phyloP scores from a whole-genome alignment of 2,329 filamentous ascomycete genomes.

The Ophiostoma australiae region DNA sequence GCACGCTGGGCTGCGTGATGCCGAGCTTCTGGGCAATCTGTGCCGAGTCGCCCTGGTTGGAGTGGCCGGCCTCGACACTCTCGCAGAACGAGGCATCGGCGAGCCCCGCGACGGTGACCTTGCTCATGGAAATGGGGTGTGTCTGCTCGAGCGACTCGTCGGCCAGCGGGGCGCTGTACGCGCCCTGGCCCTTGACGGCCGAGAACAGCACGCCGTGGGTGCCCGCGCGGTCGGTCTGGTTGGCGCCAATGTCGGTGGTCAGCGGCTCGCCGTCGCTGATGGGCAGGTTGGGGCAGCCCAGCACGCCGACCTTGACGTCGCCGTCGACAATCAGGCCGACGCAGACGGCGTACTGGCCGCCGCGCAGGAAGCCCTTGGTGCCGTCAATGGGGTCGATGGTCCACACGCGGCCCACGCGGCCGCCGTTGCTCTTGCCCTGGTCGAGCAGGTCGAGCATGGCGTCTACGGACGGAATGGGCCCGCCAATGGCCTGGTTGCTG shows the following conservation, averaged over 20 bases:
- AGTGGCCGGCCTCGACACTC: slow-evolving; percentile 90
- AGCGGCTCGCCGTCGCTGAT: slow-evolving; percentile 72
- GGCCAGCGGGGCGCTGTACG: slow-evolving; percentile 69
- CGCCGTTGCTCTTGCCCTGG: slow-evolving; percentile 64
- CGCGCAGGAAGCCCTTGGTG: slow-evolving; percentile 93
- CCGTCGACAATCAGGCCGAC: slow-evolving; percentile 88
- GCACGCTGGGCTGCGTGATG: slow-evolving; percentile 82
- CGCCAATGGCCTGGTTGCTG: slow-evolving; percentile 58
- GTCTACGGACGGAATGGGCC: slow-evolving; percentile 54
- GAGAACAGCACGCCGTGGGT: slow-evolving; percentile 85
- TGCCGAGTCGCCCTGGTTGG: slow-evolving; percentile 80
- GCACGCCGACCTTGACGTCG: slow-evolving; percentile 86
- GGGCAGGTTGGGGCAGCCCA: slow-evolving; percentile 93
- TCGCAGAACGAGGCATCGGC: slow-evolving; percentile 88
- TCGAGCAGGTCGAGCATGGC: slow-evolving; percentile 60
- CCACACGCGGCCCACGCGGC: slow-evolving; percentile 77
- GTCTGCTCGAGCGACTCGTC: slow-evolving; percentile 47
- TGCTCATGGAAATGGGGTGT: slow-evolving; percentile 73
- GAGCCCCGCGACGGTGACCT: slow-evolving; percentile 52
- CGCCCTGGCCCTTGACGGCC: slow-evolving; percentile 72
- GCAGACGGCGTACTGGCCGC: slow-evolving; percentile 95
- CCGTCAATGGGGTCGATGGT: slow-evolving; percentile 96
- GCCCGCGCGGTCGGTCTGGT: slow-evolving; percentile 67
- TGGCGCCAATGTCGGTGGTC: slow-evolving; percentile 65
- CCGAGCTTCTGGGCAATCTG: slow-evolving; percentile 78